Evolutionary conservation across 2,329 filamentous ascomycete species (phyloP), one percentile per base, ranked within the genome.

Genomic region (Hymenoscyphus linearis): DNA sequence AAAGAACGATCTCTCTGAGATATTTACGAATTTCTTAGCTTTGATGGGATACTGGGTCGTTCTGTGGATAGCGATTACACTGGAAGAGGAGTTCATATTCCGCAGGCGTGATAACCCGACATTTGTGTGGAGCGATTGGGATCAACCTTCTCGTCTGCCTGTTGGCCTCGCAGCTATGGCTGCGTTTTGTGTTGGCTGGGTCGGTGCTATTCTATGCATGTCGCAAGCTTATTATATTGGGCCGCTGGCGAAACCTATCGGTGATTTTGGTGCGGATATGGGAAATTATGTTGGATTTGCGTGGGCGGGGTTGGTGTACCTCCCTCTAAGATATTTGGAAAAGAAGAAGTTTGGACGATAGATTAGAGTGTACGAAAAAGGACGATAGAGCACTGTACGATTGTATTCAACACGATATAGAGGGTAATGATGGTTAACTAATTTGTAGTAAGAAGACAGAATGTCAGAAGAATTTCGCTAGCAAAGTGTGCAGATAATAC

Each of bases 1-100:
- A 0, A 80, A 85, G 14, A 78, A 80, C 26, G 74, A 85, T 65
- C 78, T 90, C 1, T 81, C 84, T 0, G 79, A 79, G 27, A 87
- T 89, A 61, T 88, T 89, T 70, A 84, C 83, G 12, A 89, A 89
- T 70, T 88, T 89, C 71, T 77, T 89, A 4, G 84, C 85, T 0
- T 74, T 89, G 25, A 89, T 89, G 83, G 87, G 86, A 1, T 89
- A 89, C 72, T 89, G 85, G 85, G 59, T 87, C 16, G 80, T 80
- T 14, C 83, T 88, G 52, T 87, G 85, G 83, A 78, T 88, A 22
- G 80, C 81, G 1, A 86, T 89, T 54, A 76, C 83, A 1, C 72
- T 85, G 2, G 79, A 84, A 68, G 87, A 90, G 69, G 81, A 86
- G 55, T 71, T 86, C 22, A 76, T 89, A 55, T 89, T 89, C 71